These are phyloP conservation scores for Kwoniella pini DNA, from an alignment of 768 basidiomycete genomes.

Conservation along the genomic window DNA sequence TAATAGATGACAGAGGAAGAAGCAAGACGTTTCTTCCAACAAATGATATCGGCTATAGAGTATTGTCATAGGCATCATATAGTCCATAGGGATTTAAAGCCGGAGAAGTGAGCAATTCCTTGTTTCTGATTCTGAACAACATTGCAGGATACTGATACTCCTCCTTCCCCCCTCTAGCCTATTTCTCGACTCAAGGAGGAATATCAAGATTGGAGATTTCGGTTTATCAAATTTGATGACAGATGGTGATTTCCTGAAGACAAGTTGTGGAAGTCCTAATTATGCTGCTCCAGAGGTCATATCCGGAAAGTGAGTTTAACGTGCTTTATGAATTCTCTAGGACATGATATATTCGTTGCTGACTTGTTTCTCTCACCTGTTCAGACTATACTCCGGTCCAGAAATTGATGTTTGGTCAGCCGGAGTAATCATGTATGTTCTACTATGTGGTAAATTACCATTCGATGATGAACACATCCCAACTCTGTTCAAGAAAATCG, in stretches of 20 bases:
- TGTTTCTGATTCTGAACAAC: not conserved
- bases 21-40: slow-evolving; percentile 94
- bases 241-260: slow-evolving; percentile 94
- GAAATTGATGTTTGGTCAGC: slow-evolving; percentile 99
- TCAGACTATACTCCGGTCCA: slow-evolving; percentile 82
- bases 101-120: slow-evolving; percentile 69
- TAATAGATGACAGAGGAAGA: slow-evolving; percentile 76
- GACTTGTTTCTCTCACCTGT: not conserved
- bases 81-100: slow-evolving; percentile 96
- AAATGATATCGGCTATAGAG: slow-evolving; percentile 95
- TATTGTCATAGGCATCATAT: slow-evolving; percentile 96
- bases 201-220: slow-evolving; percentile 98
- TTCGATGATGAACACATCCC: slow-evolving; percentile 98
- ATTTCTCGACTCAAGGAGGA: slow-evolving; percentile 56
- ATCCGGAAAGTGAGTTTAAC: slow-evolving; percentile 65
- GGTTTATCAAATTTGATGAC: slow-evolving; percentile 93
- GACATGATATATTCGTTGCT: not conserved
- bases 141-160: slow-evolving; percentile 37
- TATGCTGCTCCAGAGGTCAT: slow-evolving; percentile 99
- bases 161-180: slow-evolving; percentile 34
- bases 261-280: slow-evolving; percentile 96
- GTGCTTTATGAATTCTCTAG: not conserved
- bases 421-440: slow-evolving; percentile 98
- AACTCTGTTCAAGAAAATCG: slow-evolving; percentile 88
- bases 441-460: slow-evolving; percentile 90